Base-by-base conservation (phyloP, 2,329 filamentous ascomycete genomes). In the Aaosphaeria pasadenensis region DNA sequence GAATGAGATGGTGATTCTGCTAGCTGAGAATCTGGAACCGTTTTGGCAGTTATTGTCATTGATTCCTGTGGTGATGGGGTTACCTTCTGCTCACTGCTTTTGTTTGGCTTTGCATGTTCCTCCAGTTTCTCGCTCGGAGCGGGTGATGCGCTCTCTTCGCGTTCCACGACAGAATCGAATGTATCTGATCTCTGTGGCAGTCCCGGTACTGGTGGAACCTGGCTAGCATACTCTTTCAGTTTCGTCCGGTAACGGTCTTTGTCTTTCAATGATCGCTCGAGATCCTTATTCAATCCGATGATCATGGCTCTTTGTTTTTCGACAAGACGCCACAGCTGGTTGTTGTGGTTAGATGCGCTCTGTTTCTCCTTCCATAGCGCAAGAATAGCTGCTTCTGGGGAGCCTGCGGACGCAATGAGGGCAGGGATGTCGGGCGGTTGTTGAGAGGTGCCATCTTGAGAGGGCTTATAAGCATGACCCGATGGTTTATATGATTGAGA, bases 221-320 rank as follows among this genome's bases (percentile, higher is more conserved):
- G 73, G 30, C 72, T 73, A 55, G 83, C 72, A 50, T 82, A 70
- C 47, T 97, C 91, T 70, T 95, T 96, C 39, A 95, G 69, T 71
- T 94, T 96, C 70, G 87, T 91, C 60, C 89, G 85, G 66, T 97
- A 97, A 59, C 87, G 87, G 57, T 97, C 92, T 71, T 96, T 96
- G 58, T 97, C 94, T 67, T 95, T 95, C 55, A 96, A 71, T 1
- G 91, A 85, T 45, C 89, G 84, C 70, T 97, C 92, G 9, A 99
- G 76, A 66, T 99, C 94, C 69, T 94, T 95, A 65, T 97, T 96
- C 53, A 99, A 78, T 6, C 91, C 92, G 17, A 96, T 72, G 46
- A 99, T 91, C 85, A 99, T 91, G 11, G 90, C 85, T 53, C 92
- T 82, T 71, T 99, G 94, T 74, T 99, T 97, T 69, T 97, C 92